These are phyloP conservation scores for Thelonectria blattea DNA, from an alignment of 2,329 filamentous ascomycete genomes.

Conservation along the genomic window DNA sequence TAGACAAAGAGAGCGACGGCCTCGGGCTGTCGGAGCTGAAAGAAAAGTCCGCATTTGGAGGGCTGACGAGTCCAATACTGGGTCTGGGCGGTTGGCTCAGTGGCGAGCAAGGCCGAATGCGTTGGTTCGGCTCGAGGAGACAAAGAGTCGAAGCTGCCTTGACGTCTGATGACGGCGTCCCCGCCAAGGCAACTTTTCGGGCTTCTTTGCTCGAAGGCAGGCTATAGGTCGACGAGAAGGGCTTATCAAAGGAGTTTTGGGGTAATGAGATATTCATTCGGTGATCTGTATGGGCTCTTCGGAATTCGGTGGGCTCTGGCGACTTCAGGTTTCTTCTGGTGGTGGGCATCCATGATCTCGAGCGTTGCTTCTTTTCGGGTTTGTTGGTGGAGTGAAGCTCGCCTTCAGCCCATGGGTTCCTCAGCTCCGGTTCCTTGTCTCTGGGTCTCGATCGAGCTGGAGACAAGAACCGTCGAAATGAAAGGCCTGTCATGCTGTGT, in stretches of 20 bases:
- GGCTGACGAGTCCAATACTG: conserved; percentile 23
- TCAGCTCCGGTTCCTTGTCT: conserved; percentile 21
- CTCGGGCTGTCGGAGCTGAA: conserved; percentile 15
- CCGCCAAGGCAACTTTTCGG: conserved; percentile 41
- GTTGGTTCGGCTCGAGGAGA: conserved; percentile 36
- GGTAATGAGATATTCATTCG: conserved; percentile 47
- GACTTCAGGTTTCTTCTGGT: conserved; percentile 25
- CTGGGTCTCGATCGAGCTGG: conserved; percentile 22
- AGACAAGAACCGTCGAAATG: conserved; percentile 35
- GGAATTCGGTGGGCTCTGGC: conserved; percentile 39
- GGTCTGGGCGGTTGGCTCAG: conserved; percentile 33
- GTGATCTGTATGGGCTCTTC: conserved; percentile 47
- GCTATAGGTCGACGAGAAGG: conserved; percentile 48
- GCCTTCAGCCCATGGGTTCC: conserved; percentile 29
- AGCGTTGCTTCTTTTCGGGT: conserved; percentile 23
- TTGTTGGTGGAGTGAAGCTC: conserved; percentile 29
- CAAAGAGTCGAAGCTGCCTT: conserved; percentile 43
- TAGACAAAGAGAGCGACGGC: conserved; percentile 35
- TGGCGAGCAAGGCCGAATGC: conserved; percentile 29
- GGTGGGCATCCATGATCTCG: conserved; percentile 34
- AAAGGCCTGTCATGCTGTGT: conserved; percentile 33
- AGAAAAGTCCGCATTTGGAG: conserved; percentile 15
- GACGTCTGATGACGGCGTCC: conserved; percentile 32
- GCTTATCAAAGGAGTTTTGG: conserved; percentile 45
- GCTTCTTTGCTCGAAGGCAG: conserved; percentile 54